Conservation (phyloP, 208 protist species). For the Acanthamoeba sp. region DNA sequence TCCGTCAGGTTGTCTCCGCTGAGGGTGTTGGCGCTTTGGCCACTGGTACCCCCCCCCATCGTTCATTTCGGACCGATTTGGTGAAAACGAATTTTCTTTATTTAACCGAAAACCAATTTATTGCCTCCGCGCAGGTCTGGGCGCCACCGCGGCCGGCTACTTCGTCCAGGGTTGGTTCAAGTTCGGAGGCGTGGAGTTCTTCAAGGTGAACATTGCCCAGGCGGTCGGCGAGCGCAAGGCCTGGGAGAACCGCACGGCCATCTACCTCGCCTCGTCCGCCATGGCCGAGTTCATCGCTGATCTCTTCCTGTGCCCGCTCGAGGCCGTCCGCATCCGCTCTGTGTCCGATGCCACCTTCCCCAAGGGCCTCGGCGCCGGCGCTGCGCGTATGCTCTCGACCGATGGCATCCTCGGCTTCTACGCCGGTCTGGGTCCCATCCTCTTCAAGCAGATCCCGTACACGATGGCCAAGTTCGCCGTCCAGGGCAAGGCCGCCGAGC, state of each 20-base stretch:
- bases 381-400: conserved; percentile 35
- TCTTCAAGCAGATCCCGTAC: conserved; percentile 93
- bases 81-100: too few species aligned
- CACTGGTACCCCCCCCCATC: too few species aligned
- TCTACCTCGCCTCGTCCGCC: conserved; percentile 80
- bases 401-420: conserved; percentile 86
- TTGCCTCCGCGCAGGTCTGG: too few species aligned
- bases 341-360: conserved; percentile 84
- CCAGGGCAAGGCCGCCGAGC: conserved; percentile 87
- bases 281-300: conserved; percentile 90
- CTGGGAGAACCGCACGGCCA: conserved; percentile 80
- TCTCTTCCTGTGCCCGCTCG: conserved; percentile 89
- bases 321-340: conserved; percentile 86
- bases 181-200: conserved; percentile 90
- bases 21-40: not conserved
- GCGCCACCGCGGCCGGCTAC: conserved; percentile 88
- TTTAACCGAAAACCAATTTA: too few species aligned
- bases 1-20: not conserved
- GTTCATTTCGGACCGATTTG: too few species aligned
- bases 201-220: conserved; percentile 90
- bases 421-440: conserved; percentile 89
- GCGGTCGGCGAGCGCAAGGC: conserved; percentile 89
- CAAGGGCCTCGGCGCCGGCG: conserved; percentile 77
- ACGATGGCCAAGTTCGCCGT: conserved; percentile 94
- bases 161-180: conserved; percentile 91